Evolutionary conservation across 2,329 filamentous ascomycete species (phyloP).

Genomic region (Pyrenochaeta sp.): DNA sequence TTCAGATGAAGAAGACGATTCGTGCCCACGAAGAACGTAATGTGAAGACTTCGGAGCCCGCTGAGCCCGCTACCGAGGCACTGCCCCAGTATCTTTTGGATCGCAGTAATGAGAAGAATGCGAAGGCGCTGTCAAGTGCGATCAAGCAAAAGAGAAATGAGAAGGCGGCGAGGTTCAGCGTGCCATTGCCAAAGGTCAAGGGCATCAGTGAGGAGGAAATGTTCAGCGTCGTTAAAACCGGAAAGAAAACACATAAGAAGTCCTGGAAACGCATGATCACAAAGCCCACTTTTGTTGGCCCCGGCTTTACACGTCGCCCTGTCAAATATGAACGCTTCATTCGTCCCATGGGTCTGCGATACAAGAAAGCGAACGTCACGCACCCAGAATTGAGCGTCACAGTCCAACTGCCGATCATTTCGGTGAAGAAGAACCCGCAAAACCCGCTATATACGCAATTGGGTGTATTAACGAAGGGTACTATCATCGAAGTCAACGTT

Average conservation of each 20-base stretch:
- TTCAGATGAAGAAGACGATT: conserved; percentile 63
- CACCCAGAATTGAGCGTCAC: conserved; percentile 86
- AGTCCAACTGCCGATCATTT: conserved; percentile 74
- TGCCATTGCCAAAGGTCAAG: conserved; percentile 91
- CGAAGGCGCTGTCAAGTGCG: conserved; percentile 79
- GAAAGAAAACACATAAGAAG: conserved; percentile 85
- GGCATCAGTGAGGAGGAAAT: conserved; percentile 94
- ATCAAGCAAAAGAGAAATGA: conserved; percentile 93
- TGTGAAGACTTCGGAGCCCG: conserved; percentile 82
- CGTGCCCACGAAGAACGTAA: conserved; percentile 95
- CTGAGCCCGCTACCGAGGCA: conserved; percentile 81
- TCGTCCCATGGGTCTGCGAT: conserved; percentile 70
- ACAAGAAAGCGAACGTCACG: conserved; percentile 78
- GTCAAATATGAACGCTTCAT: conserved; percentile 71
- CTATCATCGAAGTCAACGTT: conserved; percentile 88
- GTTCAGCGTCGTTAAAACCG: conserved; percentile 96
- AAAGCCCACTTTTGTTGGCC: conserved; percentile 88
- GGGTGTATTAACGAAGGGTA: conserved; percentile 70
- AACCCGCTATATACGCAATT: conserved; percentile 81
- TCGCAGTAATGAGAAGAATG: conserved; percentile 72
- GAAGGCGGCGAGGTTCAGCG: conserved; percentile 91
- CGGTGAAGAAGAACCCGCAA: conserved; percentile 66
- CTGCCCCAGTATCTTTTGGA: conserved; percentile 94
- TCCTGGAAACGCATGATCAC: conserved; percentile 78
- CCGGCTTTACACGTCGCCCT: conserved; percentile 86